These are phyloP conservation scores for Penicilliopsis zonata DNA, from an alignment of 495 filamentous ascomycete genomes.

Conservation along the genomic window DNA sequence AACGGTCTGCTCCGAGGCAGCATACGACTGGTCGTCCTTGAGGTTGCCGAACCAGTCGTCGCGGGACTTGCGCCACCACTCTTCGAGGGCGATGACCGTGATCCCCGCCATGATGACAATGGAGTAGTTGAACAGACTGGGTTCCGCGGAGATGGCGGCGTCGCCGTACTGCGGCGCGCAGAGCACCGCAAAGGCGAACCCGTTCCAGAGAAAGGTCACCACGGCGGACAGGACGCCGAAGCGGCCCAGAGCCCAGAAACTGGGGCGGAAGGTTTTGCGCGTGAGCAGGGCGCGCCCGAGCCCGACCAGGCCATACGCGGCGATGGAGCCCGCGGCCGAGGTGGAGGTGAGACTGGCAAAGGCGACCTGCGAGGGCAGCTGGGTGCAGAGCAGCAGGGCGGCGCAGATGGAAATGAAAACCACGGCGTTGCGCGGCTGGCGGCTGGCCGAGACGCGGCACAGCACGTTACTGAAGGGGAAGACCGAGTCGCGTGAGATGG, in stretches of 20 bases:
- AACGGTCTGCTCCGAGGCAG: slow-evolving; percentile 5
- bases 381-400: slow-evolving; percentile 22
- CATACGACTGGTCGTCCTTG: slow-evolving; percentile 8
- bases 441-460: slow-evolving; percentile 19
- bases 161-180: slow-evolving; percentile 22
- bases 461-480: slow-evolving; percentile 21
- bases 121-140: slow-evolving; percentile 21
- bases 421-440: slow-evolving; percentile 25
- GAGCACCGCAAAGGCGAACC: slow-evolving; percentile 22
- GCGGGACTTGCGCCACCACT: slow-evolving; percentile 25
- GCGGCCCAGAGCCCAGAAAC: slow-evolving; percentile 18
- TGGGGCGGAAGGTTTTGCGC: slow-evolving; percentile 17
- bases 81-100: slow-evolving; percentile 17
- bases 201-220: slow-evolving; percentile 24
- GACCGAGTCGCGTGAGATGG: slow-evolving; percentile 24
- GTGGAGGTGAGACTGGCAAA: slow-evolving; percentile 22
- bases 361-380: slow-evolving; percentile 22
- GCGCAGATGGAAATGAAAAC: slow-evolving; percentile 20
- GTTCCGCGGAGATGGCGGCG: slow-evolving; percentile 12
- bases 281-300: slow-evolving; percentile 21
- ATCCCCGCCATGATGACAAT: slow-evolving; percentile 27
- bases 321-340: slow-evolving; percentile 22
- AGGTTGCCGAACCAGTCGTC: slow-evolving; percentile 22
- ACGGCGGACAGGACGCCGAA: slow-evolving; percentile 20
- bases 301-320: slow-evolving; percentile 23